Evolutionary conservation across 2,329 filamentous ascomycete species (phyloP).

Genomic region (Fusarium austroafricanum): DNA sequence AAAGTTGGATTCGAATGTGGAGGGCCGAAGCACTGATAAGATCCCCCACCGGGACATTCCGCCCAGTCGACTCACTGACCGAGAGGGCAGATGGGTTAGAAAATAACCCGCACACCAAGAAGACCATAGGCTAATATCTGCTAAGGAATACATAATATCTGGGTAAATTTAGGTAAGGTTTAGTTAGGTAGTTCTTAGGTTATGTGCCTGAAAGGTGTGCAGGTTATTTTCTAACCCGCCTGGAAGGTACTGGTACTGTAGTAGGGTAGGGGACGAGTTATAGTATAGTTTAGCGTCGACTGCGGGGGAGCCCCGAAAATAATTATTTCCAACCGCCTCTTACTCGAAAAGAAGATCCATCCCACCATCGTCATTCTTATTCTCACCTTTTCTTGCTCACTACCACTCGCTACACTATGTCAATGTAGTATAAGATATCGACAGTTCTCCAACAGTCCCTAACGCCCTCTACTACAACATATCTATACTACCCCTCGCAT

Average conservation of each 20-base stretch:
- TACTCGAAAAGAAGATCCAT: conserved; percentile 8
- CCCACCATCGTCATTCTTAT: conserved; percentile 23
- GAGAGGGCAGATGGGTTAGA: too few relatives aligned
- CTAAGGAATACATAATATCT: too few relatives aligned
- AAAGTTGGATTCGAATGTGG: not conserved
- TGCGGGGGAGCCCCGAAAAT: conserved; percentile 39
- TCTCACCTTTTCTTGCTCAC: not conserved
- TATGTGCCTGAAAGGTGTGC: too few relatives aligned
- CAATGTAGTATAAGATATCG: conserved; percentile 44
- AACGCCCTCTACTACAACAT: not conserved
- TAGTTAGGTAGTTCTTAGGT: too few relatives aligned
- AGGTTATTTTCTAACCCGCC: too few relatives aligned
- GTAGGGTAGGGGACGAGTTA: conserved; percentile 41
- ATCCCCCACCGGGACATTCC: conserved; percentile 39
- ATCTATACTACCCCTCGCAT: not conserved
- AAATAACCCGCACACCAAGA: too few relatives aligned
- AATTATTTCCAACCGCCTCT: conserved; percentile 41
- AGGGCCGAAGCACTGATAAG: conserved; percentile 35
- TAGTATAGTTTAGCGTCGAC: conserved; percentile 29
- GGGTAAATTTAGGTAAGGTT: too few relatives aligned
- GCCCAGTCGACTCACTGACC: not conserved
- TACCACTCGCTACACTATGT: conserved; percentile 27
- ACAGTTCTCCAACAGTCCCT: not conserved
- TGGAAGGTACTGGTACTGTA: too few relatives aligned
- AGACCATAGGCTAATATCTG: too few relatives aligned